phyloP scores from a whole-genome alignment of 106 monocot species.

The Phalaenopsis equestris region DNA sequence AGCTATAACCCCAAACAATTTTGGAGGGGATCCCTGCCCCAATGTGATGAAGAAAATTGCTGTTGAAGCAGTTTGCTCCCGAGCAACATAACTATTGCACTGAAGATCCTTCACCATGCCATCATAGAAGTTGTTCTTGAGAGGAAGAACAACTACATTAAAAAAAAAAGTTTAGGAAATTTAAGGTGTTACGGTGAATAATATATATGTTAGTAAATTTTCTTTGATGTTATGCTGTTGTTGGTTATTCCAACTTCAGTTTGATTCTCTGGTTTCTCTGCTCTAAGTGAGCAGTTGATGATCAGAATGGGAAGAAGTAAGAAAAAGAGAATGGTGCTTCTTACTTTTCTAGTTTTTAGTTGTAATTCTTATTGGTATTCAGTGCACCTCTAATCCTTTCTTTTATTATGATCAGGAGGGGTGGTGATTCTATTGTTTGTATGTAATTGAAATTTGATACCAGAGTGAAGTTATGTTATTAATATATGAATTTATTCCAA shows the following conservation, averaged over 20 bases:
- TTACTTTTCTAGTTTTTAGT: background rate
- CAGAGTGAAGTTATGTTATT: background rate
- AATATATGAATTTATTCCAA: background rate
- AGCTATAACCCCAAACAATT: constrained; percentile 55
- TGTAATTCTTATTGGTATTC: background rate
- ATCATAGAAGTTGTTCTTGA: constrained; percentile 1
- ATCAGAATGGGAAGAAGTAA: background rate
- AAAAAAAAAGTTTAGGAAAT: background rate
- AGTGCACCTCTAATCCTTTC: background rate
- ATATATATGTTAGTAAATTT: too few relatives aligned
- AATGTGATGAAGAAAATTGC: constrained; percentile 76
- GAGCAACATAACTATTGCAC: constrained; percentile 3
- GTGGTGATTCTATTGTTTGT: background rate
- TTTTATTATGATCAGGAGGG: background rate
- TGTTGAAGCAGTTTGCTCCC: constrained; percentile 72
- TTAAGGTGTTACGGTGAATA: too few relatives aligned
- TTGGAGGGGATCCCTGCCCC: constrained; percentile 92
- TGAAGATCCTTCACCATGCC: background rate
- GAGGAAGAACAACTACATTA: background rate
- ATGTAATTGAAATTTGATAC: background rate
- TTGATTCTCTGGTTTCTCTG: background rate
- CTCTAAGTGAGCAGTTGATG: background rate
- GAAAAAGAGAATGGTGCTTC: constrained; percentile 6
- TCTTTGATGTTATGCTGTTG: background rate
- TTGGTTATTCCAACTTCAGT: background rate